Evolutionary conservation across 495 filamentous ascomycete species (phyloP), one percentile per base, ranked within the genome.

Genomic region (Penicillium psychrofluorescens): DNA sequence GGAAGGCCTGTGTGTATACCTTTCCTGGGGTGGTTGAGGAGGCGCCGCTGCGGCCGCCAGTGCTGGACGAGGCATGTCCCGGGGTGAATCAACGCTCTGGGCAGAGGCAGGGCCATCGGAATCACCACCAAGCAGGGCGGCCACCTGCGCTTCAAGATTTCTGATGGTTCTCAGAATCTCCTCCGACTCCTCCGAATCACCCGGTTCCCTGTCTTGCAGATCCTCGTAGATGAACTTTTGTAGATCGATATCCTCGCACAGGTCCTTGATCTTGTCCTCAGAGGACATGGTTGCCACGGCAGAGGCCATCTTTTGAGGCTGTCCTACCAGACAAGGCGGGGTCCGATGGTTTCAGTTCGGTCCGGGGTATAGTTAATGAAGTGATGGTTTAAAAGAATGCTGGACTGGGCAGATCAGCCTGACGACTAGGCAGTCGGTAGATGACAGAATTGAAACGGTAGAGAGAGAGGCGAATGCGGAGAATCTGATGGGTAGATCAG

Each of bases 171-270:
- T 40, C 12, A 22, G 22, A 2, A 50, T 29, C 12, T 54, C 51
- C 12, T 30, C 11, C 15, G 35, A 35, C 27, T 44, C 27, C 49
- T 52, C 31, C 16, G 38, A 12, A 28, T 44, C 14, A 53, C 52
- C 41, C 43, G 48, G 45, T 44, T 41, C 44, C 36, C 43, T 46
- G 47, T 56, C 51, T 9, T 59, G 42, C n/a, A 69, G 52, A 12
- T 62, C 62, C 4, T 51, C 45, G 7, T 65, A 54, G 29, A 72
- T 51, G 11, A 63, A 58, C 38, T 53, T 52, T 30, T 68, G 58
- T 9, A 66, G 52, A 12, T 55, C 54, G 28, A 70, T 42, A 11
- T 71, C 67, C 28, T 64, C 60, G 8, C 53, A 16, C 4, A 68
- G 36, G 15, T 56, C 54, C 41, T 59, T 51, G 32, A 63, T 46